phyloP scores from a whole-genome alignment of 345 rosid species.

The Durio zibethinus region DNA sequence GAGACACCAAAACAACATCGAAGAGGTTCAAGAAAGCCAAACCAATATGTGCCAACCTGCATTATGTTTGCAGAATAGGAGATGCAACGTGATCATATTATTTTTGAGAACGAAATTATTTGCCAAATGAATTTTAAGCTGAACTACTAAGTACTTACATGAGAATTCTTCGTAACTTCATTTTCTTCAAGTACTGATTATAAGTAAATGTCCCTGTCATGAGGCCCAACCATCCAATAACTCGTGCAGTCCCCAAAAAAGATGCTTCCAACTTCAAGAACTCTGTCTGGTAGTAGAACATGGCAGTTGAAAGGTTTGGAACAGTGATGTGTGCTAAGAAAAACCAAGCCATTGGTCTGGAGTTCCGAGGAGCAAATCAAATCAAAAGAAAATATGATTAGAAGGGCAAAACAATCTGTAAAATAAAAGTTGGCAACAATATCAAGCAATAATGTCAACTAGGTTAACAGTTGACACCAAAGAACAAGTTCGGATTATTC shows the following conservation, averaged over 20 bases:
- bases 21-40: conserved; percentile 57
- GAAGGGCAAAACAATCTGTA: conserved; percentile 9
- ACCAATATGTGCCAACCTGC: conserved; percentile 83
- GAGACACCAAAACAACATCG: conserved; percentile 71
- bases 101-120: not conserved
- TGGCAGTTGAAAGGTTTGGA: conserved; percentile 87
- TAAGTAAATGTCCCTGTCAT: conserved; percentile 82
- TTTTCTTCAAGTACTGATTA: conserved; percentile 62
- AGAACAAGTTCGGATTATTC: not conserved
- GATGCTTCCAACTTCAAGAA: conserved; percentile 79
- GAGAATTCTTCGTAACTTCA: conserved; percentile 79
- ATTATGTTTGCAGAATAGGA: conserved; percentile 25
- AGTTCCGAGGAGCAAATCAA: conserved; percentile 24
- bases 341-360: conserved; percentile 97
- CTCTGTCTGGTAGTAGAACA: conserved; percentile 97
- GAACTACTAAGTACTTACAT: conserved; percentile 40
- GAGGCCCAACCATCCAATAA: conserved; percentile 92
- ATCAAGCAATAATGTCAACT: not conserved
- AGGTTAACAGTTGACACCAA: conserved; percentile 5
- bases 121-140: not conserved
- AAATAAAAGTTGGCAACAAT: not conserved
- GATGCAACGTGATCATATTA: conserved; percentile 4
- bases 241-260: conserved; percentile 81
- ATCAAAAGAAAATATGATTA: conserved; percentile 22
- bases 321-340: conserved; percentile 81